A percentile compares a stretch with the other conserved stretches of the same genome.
Conservation (phyloP, 805 yeast genomes). For the Priceomyces fermenticarens region DNA sequence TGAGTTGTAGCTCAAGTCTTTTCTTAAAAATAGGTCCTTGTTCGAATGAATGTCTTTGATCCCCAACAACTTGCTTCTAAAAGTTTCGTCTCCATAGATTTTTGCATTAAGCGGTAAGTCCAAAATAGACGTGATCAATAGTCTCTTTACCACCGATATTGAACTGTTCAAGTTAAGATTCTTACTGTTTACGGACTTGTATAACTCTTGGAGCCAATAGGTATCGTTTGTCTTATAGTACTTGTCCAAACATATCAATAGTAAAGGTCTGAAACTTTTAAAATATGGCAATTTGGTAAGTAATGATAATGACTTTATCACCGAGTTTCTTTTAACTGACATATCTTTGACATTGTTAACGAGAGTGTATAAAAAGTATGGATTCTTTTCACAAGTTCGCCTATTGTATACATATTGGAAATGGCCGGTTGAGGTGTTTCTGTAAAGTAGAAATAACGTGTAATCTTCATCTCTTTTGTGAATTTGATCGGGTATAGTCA, state of each 20-base stretch:
- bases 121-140: constrained; percentile 39
- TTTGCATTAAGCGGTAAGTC: constrained; percentile 43
- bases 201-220: constrained; percentile 24
- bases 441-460: constrained; percentile 53
- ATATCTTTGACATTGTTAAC: constrained; percentile 48
- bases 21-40: constrained; percentile 37
- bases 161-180: constrained; percentile 19
- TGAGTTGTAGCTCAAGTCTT: constrained; percentile 42
- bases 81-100: constrained; percentile 36
- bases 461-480: constrained; percentile 58
- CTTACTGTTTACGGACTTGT: constrained; percentile 30
- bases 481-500: constrained; percentile 62
- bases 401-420: constrained; percentile 35
- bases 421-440: constrained; percentile 35
- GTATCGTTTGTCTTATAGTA: constrained; percentile 31
- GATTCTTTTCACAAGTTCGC: constrained; percentile 33
- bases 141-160: constrained; percentile 31
- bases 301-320: constrained; percentile 56
- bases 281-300: constrained; percentile 53
- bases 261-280: constrained; percentile 56
- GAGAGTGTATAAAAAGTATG: constrained; percentile 54
- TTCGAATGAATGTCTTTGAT: constrained; percentile 20
- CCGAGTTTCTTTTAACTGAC: constrained; percentile 53
- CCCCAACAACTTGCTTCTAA: constrained; percentile 35
- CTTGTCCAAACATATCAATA: constrained; percentile 50